Percentiles rank a stretch among this genome's conserved stretches.
phyloP scores from a whole-genome alignment of 352 stramenopile species.

The Globisporangium recalcitrans region DNA sequence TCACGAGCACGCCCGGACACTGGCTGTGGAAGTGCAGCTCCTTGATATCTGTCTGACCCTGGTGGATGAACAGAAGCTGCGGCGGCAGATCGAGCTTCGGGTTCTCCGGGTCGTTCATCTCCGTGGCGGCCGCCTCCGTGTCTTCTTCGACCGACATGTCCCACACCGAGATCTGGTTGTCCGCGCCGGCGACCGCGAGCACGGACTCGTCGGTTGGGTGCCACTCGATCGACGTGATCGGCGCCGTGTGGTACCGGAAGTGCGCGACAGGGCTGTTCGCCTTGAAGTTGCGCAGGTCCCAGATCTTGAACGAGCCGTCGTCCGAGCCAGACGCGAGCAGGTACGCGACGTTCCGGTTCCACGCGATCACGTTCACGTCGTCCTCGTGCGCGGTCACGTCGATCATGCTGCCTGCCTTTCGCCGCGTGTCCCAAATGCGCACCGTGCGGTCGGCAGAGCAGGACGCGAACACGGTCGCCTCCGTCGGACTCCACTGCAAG shows the following conservation, averaged over 20 bases:
- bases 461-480: slow-evolving; percentile 95
- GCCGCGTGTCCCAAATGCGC: slow-evolving; percentile 96
- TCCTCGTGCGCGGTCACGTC: slow-evolving; percentile 90
- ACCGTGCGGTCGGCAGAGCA: slow-evolving; percentile 93
- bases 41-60: slow-evolving; percentile 98
- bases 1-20: slow-evolving; percentile 96
- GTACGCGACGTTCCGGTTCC: slow-evolving; percentile 97
- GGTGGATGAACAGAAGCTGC: slow-evolving; percentile 99
- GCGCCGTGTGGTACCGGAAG: slow-evolving; percentile 94
- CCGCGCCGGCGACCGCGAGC: slow-evolving; percentile 90
- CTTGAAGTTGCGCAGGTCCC: slow-evolving; percentile 95
- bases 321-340: slow-evolving; percentile 96
- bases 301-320: slow-evolving; percentile 96
- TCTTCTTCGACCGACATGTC: slow-evolving; percentile 99
- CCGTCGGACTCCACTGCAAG: slow-evolving; percentile 97
- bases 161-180: slow-evolving; percentile 98
- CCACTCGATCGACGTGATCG: slow-evolving; percentile 98
- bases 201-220: slow-evolving; percentile 98
- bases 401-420: slow-evolving; percentile 91
- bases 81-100: slow-evolving; percentile 91
- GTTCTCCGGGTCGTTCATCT: slow-evolving; percentile 35
- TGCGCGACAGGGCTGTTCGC: slow-evolving; percentile 87
- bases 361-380: slow-evolving; percentile 99
- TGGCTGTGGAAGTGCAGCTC: slow-evolving; percentile 99
- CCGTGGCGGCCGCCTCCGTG: slow-evolving; percentile 53